Base-by-base conservation (phyloP, 2,329 filamentous ascomycete genomes). In the Claviceps arundinis region DNA sequence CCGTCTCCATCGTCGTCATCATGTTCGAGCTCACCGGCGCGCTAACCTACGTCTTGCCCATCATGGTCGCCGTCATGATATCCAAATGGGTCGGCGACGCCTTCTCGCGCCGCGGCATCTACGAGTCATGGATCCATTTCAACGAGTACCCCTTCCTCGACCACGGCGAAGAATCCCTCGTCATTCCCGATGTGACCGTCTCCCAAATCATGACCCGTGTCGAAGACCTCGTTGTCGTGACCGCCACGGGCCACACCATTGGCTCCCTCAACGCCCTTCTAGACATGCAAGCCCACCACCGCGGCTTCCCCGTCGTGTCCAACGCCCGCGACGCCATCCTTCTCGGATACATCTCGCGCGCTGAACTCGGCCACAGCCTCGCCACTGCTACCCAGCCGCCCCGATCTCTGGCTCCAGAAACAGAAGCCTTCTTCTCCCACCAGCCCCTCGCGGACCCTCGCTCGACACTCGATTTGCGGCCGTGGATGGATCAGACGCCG, bases 401-500 rank as follows among this genome's bases (percentile, higher is more conserved):
- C 7, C 76, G 81, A 43, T 76, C 74, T 48, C 73, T 94, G 1
- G 74, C 83, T 0, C 74, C 77, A 1, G 82, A 85, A 55, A 86
- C 89, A 0, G 86, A 91, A 64, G 84, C 85, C 44, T 89, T 86
- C 68, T 96, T 98, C 69, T 77, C 81, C 1, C 87, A 94, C 63
- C 86, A 90, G 62, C 84, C 87, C 2, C 81, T 91, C 51, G 84
- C 85, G 1, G 88, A 95, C 61, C 85, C 87, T 0, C 73, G 77
- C 19, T 77, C 81, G 16, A 89, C 85, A 1, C 80, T 98, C 41
- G 93, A 98, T 68, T 76, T 98, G 11, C 77, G 91, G 7, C 90
- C 90, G 2, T 98, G 93, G 93, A 96, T 98, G 89, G 93, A 98
- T 67, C 91, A 96, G 67, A 98, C 93, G 0, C 93, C 93, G 0